Evolutionary conservation across 108 stramenopile genomes (phyloP).

Genomic region (Epithemia pelagica): DNA sequence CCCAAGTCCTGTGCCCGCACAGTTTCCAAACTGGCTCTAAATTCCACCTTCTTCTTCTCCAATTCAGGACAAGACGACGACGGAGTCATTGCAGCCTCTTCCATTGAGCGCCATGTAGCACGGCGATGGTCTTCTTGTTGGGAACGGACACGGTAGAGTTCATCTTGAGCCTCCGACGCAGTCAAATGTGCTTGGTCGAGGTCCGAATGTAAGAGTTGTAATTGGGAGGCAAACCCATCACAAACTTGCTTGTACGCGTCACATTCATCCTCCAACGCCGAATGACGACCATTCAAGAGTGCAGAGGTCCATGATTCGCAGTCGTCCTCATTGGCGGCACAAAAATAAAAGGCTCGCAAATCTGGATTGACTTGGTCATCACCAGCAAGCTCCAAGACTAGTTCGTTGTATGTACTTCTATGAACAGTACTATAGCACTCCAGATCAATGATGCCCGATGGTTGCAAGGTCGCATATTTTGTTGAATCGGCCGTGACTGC

Average conservation of each 20-base stretch:
- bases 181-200: conserved; percentile 57
- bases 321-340: conserved; percentile 54
- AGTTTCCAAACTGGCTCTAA: conserved; percentile 54
- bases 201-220: conserved; percentile 58
- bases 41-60: conserved; percentile 19
- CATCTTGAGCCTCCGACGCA: conserved; percentile 53
- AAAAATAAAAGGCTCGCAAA: conserved; percentile 85
- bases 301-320: conserved; percentile 78
- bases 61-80: conserved; percentile 14
- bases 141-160: conserved; percentile 62
- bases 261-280: conserved; percentile 74
- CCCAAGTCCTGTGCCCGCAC: conserved; percentile 50
- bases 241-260: conserved; percentile 87
- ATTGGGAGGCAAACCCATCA: conserved; percentile 78
- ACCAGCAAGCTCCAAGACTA: conserved; percentile 75
- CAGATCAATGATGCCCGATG: conserved; percentile 92
- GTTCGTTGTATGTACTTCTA: conserved; percentile 51
- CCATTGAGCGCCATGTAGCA: conserved; percentile 43
- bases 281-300: conserved; percentile 66
- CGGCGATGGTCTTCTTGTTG: conserved; percentile 60
- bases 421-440: conserved; percentile 89
- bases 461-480: conserved; percentile 39
- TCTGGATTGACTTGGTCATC: conserved; percentile 76
- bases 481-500: conserved; percentile 5
- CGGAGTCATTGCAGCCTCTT: conserved; percentile 52